Base-by-base conservation (phyloP, 2,329 filamentous ascomycete species). In the Alternaria dauci region DNA sequence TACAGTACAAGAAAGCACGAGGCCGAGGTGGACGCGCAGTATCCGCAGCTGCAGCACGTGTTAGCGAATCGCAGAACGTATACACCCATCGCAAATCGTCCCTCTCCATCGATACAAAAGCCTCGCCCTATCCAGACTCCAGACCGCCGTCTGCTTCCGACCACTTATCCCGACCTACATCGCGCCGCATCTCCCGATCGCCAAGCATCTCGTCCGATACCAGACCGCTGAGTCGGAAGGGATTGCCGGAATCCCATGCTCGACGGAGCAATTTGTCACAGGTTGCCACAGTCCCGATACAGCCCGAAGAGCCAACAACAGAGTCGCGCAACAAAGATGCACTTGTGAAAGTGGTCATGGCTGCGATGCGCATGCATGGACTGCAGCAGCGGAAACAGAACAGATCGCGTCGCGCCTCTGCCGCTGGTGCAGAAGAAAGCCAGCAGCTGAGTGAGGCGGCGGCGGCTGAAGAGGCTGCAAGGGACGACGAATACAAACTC, bases 301-400 rank as follows among this genome's bases (percentile, higher is more conserved):
- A 72, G 9, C 61, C 73, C 1, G 74, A 76, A 50, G 76, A 78
- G 26, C 72, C 74, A 2, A 75, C 72, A 0, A 74, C 70, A 2
- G 78, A 81, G 52, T 72, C 72, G 3, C 66, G 75, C n/a, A 86
- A 86, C 69, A 85, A 84, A 60, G 81, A 83, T n/a, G 70, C 79
- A 2, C 72, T 86, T 4, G 81, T 81, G 0, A 77, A 81, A n/a
- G 75, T 84, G 5, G 80, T 85, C 25, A 83, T 85, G 81, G 81
- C 83, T 6, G 83, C 82, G 4, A 84, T 86, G 82, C 81, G 84
- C 1, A 77, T 85, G 61, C 79, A 84, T 61, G 84, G 84, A 1
- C 61, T 84, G 8, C 79, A 82, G 36, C 82, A 82, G 59, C 73
- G 76, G 42, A 82, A 79, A 68, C 72, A 79, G 68, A 71, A 52